Evolutionary conservation across 106 monocot genomes (phyloP).

Genomic region (Platanthera zijinensis): DNA sequence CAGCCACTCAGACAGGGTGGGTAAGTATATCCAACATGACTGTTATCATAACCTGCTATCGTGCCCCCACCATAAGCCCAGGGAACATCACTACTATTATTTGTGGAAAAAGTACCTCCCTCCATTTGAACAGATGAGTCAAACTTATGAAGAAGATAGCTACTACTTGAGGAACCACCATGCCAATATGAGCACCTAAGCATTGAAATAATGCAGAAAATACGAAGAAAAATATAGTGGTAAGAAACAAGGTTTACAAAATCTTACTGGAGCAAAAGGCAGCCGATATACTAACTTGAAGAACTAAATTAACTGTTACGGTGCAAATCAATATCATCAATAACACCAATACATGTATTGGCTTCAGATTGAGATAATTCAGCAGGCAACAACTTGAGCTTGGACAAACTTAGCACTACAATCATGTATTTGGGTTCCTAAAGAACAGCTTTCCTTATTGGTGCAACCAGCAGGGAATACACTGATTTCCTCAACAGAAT

Average conservation of each 20-base stretch:
- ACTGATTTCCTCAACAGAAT: background rate
- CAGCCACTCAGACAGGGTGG: conserved; percentile 36
- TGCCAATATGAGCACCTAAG: conserved; percentile 17
- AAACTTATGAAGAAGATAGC: conserved; percentile 9
- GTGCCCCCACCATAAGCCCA: conserved; percentile 8
- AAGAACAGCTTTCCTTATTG: background rate
- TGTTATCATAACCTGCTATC: conserved; percentile 7
- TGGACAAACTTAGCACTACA: background rate
- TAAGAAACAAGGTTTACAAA: background rate
- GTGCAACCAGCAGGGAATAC: background rate
- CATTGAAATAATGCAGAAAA: conserved; percentile 8
- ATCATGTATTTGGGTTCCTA: background rate
- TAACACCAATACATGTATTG: background rate
- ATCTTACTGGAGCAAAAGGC: background rate
- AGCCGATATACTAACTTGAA: background rate
- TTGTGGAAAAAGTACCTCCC: conserved; percentile 18
- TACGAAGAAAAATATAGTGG: background rate
- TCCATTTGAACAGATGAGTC: conserved; percentile 29
- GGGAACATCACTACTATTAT: conserved; percentile 10
- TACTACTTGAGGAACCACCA: conserved; percentile 12
- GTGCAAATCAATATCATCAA: background rate
- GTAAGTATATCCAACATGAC: conserved; percentile 21
- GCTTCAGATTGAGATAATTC: background rate
- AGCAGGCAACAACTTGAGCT: background rate
- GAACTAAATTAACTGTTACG: background rate